Evolutionary conservation across 345 rosid species (phyloP).

Genomic region (Triadica sebifera): DNA sequence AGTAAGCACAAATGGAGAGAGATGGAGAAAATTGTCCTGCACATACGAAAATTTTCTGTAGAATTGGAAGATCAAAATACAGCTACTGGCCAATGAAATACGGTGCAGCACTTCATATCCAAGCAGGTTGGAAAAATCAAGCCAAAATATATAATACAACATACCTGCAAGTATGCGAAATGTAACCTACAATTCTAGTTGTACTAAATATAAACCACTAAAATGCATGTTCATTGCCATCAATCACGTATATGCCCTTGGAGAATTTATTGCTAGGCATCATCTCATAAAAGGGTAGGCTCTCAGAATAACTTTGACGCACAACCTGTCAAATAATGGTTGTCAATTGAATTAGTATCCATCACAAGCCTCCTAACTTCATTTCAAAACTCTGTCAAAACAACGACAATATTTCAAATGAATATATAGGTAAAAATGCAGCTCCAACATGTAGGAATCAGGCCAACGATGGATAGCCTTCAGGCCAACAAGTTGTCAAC

Average conservation of each 20-base stretch:
- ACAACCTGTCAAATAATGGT: conserved; percentile 4
- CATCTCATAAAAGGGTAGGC: background rate
- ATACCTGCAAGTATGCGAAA: conserved; percentile 16
- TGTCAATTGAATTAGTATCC: background rate
- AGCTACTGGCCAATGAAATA: conserved; percentile 4
- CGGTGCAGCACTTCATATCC: conserved; percentile 1
- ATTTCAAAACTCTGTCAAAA: background rate
- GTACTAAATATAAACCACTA: conserved; percentile 5
- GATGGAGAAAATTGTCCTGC: background rate
- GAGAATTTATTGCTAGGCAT: conserved; percentile 12
- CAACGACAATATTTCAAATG: background rate
- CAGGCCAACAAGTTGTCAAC: background rate
- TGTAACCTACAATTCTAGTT: too few relatives aligned
- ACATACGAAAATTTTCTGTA: conserved; percentile 6
- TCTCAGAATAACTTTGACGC: background rate
- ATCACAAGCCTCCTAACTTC: background rate
- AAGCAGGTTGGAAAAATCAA: background rate
- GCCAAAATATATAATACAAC: conserved; percentile 25
- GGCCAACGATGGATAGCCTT: background rate
- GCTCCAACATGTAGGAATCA: background rate
- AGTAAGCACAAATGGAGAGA: background rate
- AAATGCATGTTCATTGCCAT: conserved; percentile 1
- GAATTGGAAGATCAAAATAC: conserved; percentile 4
- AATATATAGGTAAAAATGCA: background rate
- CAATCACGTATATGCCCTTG: background rate